Conservation (phyloP, 2,329 filamentous ascomycete genomes). For the Neoarthrinium moseri region DNA sequence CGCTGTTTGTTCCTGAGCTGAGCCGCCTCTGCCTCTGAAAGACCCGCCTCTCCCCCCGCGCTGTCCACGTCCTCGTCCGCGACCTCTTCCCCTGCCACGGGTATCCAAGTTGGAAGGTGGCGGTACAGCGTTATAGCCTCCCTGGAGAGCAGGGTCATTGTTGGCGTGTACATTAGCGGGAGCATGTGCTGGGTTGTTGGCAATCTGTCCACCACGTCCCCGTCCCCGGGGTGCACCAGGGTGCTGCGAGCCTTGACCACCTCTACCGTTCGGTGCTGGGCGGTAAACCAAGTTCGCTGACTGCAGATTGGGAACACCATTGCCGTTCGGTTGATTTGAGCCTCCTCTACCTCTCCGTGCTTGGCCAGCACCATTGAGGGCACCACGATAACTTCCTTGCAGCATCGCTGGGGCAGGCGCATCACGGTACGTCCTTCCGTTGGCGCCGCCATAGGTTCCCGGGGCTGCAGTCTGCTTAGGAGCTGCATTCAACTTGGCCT, state of each 20-base stretch:
- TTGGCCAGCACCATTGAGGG: slow-evolving; percentile 41
- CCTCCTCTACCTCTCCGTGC: slow-evolving; percentile 31
- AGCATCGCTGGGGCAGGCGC: slow-evolving; percentile 54
- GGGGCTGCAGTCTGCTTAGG: slow-evolving; percentile 46
- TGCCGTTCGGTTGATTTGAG: slow-evolving; percentile 22
- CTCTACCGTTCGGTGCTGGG: slow-evolving; percentile 24
- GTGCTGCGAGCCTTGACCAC: slow-evolving; percentile 21
- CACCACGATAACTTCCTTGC: slow-evolving; percentile 57
- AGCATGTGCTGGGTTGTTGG: slow-evolving; percentile 12
- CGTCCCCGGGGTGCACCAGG: slow-evolving; percentile 25
- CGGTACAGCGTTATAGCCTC: slow-evolving; percentile 53
- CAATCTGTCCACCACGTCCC: slow-evolving; percentile 22
- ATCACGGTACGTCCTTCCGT: slow-evolving; percentile 54
- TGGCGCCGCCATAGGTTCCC: slow-evolving; percentile 13
- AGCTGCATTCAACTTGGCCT: slow-evolving; percentile 19
- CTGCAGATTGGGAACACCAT: slow-evolving; percentile 42
- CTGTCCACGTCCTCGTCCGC: slow-evolving; percentile 19
- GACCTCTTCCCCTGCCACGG: slow-evolving; percentile 31
- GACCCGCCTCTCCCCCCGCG: neutral
- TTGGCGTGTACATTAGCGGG: slow-evolving; percentile 35
- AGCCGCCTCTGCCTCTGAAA: neutral
- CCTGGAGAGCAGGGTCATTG: slow-evolving; percentile 27
- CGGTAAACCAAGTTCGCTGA: slow-evolving; percentile 56
- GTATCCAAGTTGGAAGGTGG: slow-evolving; percentile 58
- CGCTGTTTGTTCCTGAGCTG: neutral